A percentile compares a stretch with the other conserved stretches of the same genome.
Conservation (phyloP, 305 asterid species). For the Fraxinus latifolia region DNA sequence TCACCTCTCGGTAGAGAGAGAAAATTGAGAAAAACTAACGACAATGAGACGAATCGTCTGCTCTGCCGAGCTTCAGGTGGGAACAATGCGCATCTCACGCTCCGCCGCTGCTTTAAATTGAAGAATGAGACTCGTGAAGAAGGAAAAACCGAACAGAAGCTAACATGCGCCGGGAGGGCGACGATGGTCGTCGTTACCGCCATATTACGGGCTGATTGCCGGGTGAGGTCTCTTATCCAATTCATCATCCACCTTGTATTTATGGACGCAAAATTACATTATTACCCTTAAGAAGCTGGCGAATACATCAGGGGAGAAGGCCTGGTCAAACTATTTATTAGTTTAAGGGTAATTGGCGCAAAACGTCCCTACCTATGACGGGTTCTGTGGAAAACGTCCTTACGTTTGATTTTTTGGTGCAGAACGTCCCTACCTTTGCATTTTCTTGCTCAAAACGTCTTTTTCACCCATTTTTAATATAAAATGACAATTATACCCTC, state of each 20-base stretch:
- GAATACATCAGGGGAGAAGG: neutral
- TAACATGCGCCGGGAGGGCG: slow-evolving; percentile 35
- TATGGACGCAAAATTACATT: slow-evolving; percentile 18
- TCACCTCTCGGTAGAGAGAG: slow-evolving; percentile 54
- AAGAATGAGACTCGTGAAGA: slow-evolving; percentile 27
- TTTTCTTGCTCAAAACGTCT: no score
- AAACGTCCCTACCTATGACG: no score
- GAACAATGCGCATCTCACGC: slow-evolving; percentile 43
- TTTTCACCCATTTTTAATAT: no score
- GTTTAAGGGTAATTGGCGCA: no score
- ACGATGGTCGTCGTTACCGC: slow-evolving; percentile 32
- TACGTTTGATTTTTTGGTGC: no score
- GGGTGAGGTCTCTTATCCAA: slow-evolving; percentile 42
- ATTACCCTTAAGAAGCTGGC: slow-evolving; percentile 20
- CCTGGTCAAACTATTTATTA: neutral
- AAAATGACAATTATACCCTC: no score
- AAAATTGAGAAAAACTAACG: slow-evolving; percentile 47
- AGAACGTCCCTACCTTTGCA: no score
- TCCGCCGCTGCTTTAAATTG: slow-evolving; percentile 19
- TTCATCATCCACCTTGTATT: neutral
- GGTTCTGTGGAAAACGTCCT: no score
- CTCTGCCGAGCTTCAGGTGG: slow-evolving; percentile 44
- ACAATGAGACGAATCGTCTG: slow-evolving; percentile 60
- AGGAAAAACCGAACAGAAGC: slow-evolving; percentile 26
- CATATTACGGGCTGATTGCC: slow-evolving; percentile 38